phyloP scores from a whole-genome alignment of 345 rosid genomes.

The Murraya paniculata region DNA sequence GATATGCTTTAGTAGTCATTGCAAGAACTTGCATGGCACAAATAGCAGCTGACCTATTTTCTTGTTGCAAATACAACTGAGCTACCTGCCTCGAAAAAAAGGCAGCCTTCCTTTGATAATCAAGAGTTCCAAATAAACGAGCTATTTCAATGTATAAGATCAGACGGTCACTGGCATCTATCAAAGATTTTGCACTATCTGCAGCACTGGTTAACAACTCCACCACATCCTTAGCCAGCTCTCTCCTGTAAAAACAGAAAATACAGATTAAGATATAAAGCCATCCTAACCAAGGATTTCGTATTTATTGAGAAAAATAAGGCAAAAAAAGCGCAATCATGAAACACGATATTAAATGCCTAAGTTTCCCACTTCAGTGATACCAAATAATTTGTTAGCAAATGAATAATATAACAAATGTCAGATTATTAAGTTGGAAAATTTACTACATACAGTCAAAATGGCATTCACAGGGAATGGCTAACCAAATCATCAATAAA shows the following conservation, averaged over 20 bases:
- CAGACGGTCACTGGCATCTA: conserved; percentile 91
- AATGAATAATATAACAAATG: not conserved
- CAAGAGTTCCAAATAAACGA: conserved; percentile 86
- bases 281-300: conserved; percentile 10
- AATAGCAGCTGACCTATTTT: conserved; percentile 82
- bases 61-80: conserved; percentile 91
- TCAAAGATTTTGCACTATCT: conserved; percentile 93
- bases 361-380: not conserved
- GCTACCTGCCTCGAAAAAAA: conserved; percentile 99
- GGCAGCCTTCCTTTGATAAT: conserved; percentile 94
- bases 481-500: not conserved
- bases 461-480: not conserved
- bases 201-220: conserved; percentile 90
- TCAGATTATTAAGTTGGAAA: not conserved
- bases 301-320: not conserved
- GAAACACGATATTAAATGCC: not conserved
- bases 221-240: conserved; percentile 83
- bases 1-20: conserved; percentile 91
- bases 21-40: conserved; percentile 97
- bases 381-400: not conserved
- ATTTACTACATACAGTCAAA: not conserved
- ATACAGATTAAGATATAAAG: not conserved
- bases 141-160: conserved; percentile 88
- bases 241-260: conserved; percentile 56
- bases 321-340: not conserved